These are phyloP conservation scores for Pseudogymnoascus sp. DNA, from an alignment of 2,329 filamentous ascomycete species.

Conservation along the genomic window DNA sequence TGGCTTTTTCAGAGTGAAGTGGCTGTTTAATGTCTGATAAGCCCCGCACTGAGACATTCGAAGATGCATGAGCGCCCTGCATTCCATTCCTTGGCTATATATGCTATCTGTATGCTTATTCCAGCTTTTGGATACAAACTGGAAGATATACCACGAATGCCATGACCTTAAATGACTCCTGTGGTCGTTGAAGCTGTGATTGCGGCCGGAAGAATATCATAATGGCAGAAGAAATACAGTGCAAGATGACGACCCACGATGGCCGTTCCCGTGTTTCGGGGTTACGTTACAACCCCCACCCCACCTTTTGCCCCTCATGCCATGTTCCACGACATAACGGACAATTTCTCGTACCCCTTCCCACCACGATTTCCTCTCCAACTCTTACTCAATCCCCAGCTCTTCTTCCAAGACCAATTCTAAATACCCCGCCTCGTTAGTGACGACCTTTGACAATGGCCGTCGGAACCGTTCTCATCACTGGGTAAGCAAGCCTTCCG, in stretches of 20 bases:
- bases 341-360: background rate
- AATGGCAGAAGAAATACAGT: background rate
- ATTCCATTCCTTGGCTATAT: no score
- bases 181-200: no score
- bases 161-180: no score
- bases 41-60: no score
- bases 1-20: no score
- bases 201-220: background rate
- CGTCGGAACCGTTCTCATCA: slow-evolving; percentile 82
- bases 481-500: slow-evolving; percentile 57
- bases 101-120: no score
- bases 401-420: slow-evolving; percentile 12
- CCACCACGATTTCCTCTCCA: background rate
- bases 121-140: no score
- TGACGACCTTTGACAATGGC: slow-evolving; percentile 49
- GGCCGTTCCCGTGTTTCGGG: slow-evolving; percentile 6
- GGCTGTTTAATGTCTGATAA: no score
- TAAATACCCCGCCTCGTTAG: slow-evolving; percentile 16
- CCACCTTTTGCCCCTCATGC: slow-evolving; percentile 6
- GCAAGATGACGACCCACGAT: background rate
- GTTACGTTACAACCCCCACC: background rate
- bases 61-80: no score
- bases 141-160: no score
- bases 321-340: background rate
- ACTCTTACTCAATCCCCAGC: background rate